Evolutionary conservation across 345 rosid species (phyloP).

Genomic region (Camelina laxa): DNA sequence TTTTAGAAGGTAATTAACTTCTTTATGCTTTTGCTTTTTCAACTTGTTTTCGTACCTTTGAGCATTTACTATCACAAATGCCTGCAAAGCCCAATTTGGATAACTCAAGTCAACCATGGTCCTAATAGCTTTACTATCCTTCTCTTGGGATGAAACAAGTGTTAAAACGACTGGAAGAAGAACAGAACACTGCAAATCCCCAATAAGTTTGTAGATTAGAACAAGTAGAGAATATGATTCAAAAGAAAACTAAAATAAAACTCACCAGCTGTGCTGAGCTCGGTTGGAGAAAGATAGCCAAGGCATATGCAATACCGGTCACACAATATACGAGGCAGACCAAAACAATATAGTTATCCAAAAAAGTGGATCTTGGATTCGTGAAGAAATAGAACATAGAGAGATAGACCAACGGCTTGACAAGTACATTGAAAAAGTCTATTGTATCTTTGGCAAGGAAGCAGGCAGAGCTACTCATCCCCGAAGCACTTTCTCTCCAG

Average conservation of each 20-base stretch:
- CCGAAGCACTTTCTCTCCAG: conserved; percentile 95
- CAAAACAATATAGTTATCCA: conserved; percentile 76
- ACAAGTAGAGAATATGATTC: not conserved
- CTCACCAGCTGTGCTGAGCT: conserved; percentile 96
- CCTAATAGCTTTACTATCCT: conserved; percentile 47
- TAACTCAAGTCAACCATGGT: conserved; percentile 64
- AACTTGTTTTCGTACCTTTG: conserved; percentile 53
- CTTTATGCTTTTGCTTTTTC: conserved; percentile 16
- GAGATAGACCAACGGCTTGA: conserved; percentile 89
- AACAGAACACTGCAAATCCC: conserved; percentile 75
- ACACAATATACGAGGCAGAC: conserved; percentile 94
- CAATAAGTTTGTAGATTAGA: conserved; percentile 25
- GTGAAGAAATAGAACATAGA: conserved; percentile 93
- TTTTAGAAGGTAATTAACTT: not conserved
- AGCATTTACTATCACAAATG: conserved; percentile 82
- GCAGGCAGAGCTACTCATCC: conserved; percentile 91
- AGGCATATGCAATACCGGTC: conserved; percentile 83
- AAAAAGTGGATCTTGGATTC: conserved; percentile 81
- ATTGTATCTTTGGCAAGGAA: conserved; percentile 93
- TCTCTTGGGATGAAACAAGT: conserved; percentile 64
- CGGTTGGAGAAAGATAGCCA: conserved; percentile 83
- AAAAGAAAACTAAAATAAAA: not conserved
- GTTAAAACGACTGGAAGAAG: conserved; percentile 96
- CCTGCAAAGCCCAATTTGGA: conserved; percentile 89
- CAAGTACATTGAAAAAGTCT: conserved; percentile 74